phyloP scores from a whole-genome alignment of 495 filamentous ascomycete species.

The Pyronema omphalodes region DNA sequence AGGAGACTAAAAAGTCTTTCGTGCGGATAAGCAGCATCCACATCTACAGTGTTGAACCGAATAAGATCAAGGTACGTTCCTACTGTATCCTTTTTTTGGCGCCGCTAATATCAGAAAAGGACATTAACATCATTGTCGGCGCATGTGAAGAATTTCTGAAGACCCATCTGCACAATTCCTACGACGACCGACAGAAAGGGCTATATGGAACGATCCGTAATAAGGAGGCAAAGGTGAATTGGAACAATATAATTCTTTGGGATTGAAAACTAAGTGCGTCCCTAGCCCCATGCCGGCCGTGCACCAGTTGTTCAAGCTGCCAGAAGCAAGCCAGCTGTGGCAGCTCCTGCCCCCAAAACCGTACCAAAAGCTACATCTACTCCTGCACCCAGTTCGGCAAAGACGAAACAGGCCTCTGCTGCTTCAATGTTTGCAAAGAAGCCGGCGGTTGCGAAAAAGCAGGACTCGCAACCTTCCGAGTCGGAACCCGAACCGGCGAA shows the following conservation, averaged over 20 bases:
- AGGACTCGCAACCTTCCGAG: background rate
- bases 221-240: constrained; percentile 33
- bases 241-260: background rate
- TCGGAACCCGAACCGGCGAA: constrained; percentile 4
- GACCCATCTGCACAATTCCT: background rate
- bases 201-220: constrained; percentile 57
- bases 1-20: constrained; percentile 51
- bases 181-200: constrained; percentile 16
- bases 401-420: constrained; percentile 1
- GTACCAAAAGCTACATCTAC: constrained; percentile 6
- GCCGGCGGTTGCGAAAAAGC: background rate
- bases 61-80: constrained; percentile 39
- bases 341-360: background rate
- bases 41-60: constrained; percentile 66
- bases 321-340: too few species aligned
- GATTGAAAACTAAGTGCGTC: too few species aligned
- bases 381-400: constrained; percentile 12
- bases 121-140: background rate
- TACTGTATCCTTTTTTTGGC: background rate
- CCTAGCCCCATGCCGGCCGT: too few species aligned
- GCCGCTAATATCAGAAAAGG: background rate
- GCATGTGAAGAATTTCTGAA: constrained; percentile 30
- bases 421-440: constrained; percentile 2
- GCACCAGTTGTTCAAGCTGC: too few species aligned
- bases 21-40: constrained; percentile 57